Conservation (phyloP, 768 basidiomycete species). For the Tricholoma sp. region DNA sequence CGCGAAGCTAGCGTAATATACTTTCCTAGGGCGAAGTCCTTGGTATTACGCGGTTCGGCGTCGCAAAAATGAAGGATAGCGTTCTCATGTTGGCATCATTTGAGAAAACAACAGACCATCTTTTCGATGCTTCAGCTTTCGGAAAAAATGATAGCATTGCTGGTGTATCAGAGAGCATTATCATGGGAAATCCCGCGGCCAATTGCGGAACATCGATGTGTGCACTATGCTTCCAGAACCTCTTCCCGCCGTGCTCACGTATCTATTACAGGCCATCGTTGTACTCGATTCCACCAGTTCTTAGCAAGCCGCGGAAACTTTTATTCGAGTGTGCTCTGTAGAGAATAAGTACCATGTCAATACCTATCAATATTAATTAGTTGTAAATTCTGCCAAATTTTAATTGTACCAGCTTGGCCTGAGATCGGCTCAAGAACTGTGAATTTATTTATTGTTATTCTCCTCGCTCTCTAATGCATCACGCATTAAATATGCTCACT, state of each 20-base stretch:
- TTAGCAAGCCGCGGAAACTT: conserved; percentile 45
- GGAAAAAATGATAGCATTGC: conserved; percentile 94
- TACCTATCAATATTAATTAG: conserved; percentile 6
- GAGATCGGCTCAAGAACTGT: no score
- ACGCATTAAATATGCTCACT: no score
- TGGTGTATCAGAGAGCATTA: conserved; percentile 98
- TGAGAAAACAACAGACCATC: conserved; percentile 98
- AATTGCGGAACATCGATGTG: conserved; percentile 94
- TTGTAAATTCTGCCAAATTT: no score
- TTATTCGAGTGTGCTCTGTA: conserved; percentile 46
- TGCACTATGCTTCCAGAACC: conserved; percentile 15
- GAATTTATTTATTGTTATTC: no score
- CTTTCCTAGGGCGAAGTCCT: conserved; percentile 81
- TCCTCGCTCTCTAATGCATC: no score
- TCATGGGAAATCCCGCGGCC: conserved; percentile 96
- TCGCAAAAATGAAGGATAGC: conserved; percentile 99
- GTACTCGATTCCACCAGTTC: conserved; percentile 36
- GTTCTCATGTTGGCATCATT: conserved; percentile 99
- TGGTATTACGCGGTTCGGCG: conserved; percentile 98
- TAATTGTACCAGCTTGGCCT: no score
- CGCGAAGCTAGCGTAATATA: not conserved
- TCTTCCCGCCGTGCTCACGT: conserved; percentile 3
- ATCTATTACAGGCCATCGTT: conserved; percentile 40
- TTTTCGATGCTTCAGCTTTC: conserved; percentile 96
- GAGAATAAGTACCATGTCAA: conserved; percentile 4